phyloP scores from a whole-genome alignment of 345 rosid genomes.

The Aurinia saxatilis region DNA sequence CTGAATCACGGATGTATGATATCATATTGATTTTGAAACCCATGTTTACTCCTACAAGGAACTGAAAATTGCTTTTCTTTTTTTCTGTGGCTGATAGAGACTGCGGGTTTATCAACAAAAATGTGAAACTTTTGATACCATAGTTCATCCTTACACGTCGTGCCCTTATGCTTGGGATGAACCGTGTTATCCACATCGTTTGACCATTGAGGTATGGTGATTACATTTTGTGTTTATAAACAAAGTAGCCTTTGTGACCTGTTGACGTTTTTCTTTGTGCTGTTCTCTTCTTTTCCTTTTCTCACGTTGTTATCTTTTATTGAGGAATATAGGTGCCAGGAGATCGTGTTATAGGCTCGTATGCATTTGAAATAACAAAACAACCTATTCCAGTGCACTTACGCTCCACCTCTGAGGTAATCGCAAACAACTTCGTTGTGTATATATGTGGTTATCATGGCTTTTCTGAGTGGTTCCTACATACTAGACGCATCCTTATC shows the following conservation, averaged over 20 bases:
- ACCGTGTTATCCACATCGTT: constrained; percentile 83
- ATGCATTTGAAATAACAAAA: constrained; percentile 69
- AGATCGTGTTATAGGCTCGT: constrained; percentile 73
- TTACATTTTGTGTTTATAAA: background rate
- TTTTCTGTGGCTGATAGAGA: constrained; percentile 38
- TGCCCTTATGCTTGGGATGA: constrained; percentile 99
- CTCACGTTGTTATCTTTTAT: constrained; percentile 10
- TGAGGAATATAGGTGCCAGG: constrained; percentile 64
- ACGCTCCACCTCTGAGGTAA: constrained; percentile 71
- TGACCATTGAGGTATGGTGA: constrained; percentile 63
- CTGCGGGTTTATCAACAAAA: constrained; percentile 79
- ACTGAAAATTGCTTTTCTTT: constrained; percentile 2
- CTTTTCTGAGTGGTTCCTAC: background rate
- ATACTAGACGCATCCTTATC: background rate
- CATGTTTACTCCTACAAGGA: constrained; percentile 5
- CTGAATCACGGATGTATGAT: background rate
- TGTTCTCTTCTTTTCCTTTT: constrained; percentile 2
- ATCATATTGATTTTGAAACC: background rate
- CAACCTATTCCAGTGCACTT: constrained; percentile 53
- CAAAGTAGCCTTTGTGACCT: background rate
- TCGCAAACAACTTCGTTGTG: background rate
- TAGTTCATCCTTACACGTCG: constrained; percentile 66
- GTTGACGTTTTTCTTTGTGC: background rate
- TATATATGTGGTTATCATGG: background rate
- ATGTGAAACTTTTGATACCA: constrained; percentile 82